Percentiles rank a stretch among this genome's conserved stretches.
Conservation (phyloP, 306 rosid genomes). For the Amphicarpaea edgeworthii region DNA sequence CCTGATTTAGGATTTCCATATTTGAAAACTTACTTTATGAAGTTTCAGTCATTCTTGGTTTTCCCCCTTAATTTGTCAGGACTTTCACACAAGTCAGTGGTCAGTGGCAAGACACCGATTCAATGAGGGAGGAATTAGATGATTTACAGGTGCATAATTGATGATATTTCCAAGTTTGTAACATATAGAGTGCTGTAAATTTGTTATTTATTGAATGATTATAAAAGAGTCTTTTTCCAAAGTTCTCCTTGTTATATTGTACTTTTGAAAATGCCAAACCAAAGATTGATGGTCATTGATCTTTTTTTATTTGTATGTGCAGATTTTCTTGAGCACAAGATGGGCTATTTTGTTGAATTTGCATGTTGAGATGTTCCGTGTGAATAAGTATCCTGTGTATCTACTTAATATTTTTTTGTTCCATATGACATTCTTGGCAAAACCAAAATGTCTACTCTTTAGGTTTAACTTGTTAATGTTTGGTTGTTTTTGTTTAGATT, state of each 20-base stretch:
- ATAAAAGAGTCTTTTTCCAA: background rate
- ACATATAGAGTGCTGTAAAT: slow-evolving; percentile 32
- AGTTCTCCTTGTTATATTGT: background rate
- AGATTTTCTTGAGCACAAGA: slow-evolving; percentile 97
- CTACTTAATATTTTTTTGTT: slow-evolving; percentile 25
- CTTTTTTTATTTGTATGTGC: slow-evolving; percentile 47
- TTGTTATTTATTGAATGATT: slow-evolving; percentile 35
- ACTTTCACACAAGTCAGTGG: slow-evolving; percentile 98
- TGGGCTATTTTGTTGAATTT: slow-evolving; percentile 98
- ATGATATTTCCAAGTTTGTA: slow-evolving; percentile 33
- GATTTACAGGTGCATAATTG: slow-evolving; percentile 78
- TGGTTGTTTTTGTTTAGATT: background rate
- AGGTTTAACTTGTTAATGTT: slow-evolving; percentile 13
- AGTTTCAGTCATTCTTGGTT: slow-evolving; percentile 37
- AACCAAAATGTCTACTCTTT: slow-evolving; percentile 25
- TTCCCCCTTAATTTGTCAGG: slow-evolving; percentile 55
- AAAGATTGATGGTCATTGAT: slow-evolving; percentile 26
- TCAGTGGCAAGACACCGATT: slow-evolving; percentile 98
- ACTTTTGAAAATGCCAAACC: slow-evolving; percentile 31
- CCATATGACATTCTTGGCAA: slow-evolving; percentile 20
- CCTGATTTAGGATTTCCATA: slow-evolving; percentile 24
- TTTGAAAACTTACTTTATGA: slow-evolving; percentile 31
- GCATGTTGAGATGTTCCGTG: slow-evolving; percentile 99
- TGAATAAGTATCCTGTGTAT: slow-evolving; percentile 93
- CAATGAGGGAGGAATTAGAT: slow-evolving; percentile 98